Conservation (phyloP, 306 rosid species). For the Dalbergia cochinchinensis region DNA sequence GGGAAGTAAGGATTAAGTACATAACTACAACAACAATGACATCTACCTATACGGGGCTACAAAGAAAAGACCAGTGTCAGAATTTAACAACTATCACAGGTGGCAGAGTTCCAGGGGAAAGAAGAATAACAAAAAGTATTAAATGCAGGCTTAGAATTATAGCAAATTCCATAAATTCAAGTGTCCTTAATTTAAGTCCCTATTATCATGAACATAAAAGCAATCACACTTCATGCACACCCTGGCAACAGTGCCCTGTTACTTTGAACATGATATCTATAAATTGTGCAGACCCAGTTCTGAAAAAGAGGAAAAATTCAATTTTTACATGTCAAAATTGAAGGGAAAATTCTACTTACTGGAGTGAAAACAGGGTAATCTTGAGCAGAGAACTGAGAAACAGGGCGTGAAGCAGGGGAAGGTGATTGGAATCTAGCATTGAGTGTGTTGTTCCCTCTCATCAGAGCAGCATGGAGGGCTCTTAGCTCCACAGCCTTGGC, state of each 20-base stretch:
- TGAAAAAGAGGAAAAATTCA: background rate
- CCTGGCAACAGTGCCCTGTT: constrained; percentile 14
- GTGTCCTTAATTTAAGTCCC: constrained; percentile 33
- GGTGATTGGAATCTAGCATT: constrained; percentile 67
- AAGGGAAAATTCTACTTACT: constrained; percentile 47
- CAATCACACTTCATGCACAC: constrained; percentile 27
- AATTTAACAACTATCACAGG: constrained; percentile 11
- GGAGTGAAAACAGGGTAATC: constrained; percentile 99
- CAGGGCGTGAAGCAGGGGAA: constrained; percentile 69
- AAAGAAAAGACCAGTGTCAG: constrained; percentile 23
- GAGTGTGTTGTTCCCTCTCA: constrained; percentile 72
- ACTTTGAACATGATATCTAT: background rate
- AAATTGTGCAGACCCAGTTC: constrained; percentile 34
- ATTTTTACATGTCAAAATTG: constrained; percentile 6
- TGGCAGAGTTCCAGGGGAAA: constrained; percentile 14
- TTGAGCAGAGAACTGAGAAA: constrained; percentile 85
- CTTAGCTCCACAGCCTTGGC: constrained; percentile 96
- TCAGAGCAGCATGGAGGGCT: constrained; percentile 89
- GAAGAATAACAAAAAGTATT: background rate
- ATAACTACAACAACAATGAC: constrained; percentile 35
- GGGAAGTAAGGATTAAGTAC: constrained; percentile 6
- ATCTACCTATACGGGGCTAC: constrained; percentile 30
- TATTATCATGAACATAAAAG: constrained; percentile 31
- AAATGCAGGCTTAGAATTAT: constrained; percentile 2
- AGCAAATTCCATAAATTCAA: constrained; percentile 34